Conservation (phyloP, 2,329 filamentous ascomycete species). For the Paraphoma sp. region DNA sequence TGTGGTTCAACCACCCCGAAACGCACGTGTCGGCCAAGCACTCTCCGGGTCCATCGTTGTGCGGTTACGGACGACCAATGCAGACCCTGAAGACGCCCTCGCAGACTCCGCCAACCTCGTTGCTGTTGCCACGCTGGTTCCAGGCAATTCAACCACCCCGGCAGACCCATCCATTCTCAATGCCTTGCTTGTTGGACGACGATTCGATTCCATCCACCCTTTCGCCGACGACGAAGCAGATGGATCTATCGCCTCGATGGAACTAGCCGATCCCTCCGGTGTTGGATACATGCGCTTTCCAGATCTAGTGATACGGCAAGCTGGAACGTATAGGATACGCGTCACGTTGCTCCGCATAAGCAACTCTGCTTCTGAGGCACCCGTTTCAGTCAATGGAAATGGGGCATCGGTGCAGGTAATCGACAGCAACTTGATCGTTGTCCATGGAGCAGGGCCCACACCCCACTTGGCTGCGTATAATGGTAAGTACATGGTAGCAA, state of each 20-base stretch:
- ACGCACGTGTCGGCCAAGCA: conserved; percentile 39
- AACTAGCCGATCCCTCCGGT: conserved; percentile 42
- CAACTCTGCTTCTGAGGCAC: conserved; percentile 32
- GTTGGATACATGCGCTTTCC: conserved; percentile 49
- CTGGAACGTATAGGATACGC: conserved; percentile 46
- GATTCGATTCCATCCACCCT: conserved; percentile 44
- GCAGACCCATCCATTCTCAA: conserved; percentile 40
- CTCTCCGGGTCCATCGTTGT: conserved; percentile 42
- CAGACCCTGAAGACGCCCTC: conserved; percentile 39
- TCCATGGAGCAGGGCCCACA: conserved; percentile 30
- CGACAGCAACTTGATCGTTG: conserved; percentile 44
- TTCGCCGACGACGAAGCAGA: conserved; percentile 47
- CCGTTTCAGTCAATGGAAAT: conserved; percentile 30
- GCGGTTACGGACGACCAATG: conserved; percentile 40
- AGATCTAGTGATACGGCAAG: conserved; percentile 44
- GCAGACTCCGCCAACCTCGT: conserved; percentile 42
- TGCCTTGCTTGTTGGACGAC: conserved; percentile 35
- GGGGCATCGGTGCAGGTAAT: conserved; percentile 40
- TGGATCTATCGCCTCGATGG: conserved; percentile 44
- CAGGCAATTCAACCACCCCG: conserved; percentile 34
- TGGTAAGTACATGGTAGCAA: conserved; percentile 43
- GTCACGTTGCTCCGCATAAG: conserved; percentile 46
- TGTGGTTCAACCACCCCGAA: conserved; percentile 45
- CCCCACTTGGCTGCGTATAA: conserved; percentile 30
- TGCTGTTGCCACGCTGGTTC: conserved; percentile 41